These are phyloP conservation scores for Mycena kentingensis DNA, from an alignment of 768 basidiomycete species.

Conservation along the genomic window DNA sequence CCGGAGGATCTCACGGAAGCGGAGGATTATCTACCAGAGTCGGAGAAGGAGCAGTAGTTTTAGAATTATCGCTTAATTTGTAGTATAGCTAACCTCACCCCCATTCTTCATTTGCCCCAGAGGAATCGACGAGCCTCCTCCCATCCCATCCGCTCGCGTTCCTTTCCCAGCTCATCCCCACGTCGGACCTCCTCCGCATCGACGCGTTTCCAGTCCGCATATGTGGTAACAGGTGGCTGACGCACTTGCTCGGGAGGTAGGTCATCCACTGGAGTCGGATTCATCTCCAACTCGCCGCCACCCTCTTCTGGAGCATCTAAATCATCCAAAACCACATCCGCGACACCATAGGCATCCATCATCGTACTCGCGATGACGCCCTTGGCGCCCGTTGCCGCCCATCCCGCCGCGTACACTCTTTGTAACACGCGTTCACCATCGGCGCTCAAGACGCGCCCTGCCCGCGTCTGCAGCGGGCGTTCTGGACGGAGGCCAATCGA, in stretches of 20 bases:
- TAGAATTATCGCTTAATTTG: too few species aligned
- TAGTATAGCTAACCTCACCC: background rate
- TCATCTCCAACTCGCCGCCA: conserved; percentile 32
- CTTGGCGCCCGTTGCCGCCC: conserved; percentile 89
- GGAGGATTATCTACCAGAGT: too few species aligned
- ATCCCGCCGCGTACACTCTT: conserved; percentile 89
- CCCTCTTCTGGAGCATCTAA: conserved; percentile 11
- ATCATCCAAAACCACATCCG: conserved; percentile 70
- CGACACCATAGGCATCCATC: conserved; percentile 85
- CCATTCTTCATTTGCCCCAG: background rate
- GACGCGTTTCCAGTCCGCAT: conserved; percentile 74
- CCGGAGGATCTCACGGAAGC: too few species aligned
- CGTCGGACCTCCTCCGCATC: conserved; percentile 69
- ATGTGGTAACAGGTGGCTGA: conserved; percentile 53
- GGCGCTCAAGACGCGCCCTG: conserved; percentile 6
- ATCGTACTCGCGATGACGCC: conserved; percentile 93
- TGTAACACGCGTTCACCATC: conserved; percentile 39
- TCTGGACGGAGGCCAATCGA: conserved; percentile 86
- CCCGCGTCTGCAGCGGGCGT: conserved; percentile 40
- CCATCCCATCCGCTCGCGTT: conserved; percentile 79
- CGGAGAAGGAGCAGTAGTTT: too few species aligned
- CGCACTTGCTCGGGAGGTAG: conserved; percentile 48
- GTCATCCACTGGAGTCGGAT: conserved; percentile 43
- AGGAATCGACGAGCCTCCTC: conserved; percentile 45
- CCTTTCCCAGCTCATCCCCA: conserved; percentile 62